A percentile compares a stretch with the other conserved stretches of the same genome.
phyloP scores from a whole-genome alignment of 352 stramenopile genomes.

The Blastocystis sp. region DNA sequence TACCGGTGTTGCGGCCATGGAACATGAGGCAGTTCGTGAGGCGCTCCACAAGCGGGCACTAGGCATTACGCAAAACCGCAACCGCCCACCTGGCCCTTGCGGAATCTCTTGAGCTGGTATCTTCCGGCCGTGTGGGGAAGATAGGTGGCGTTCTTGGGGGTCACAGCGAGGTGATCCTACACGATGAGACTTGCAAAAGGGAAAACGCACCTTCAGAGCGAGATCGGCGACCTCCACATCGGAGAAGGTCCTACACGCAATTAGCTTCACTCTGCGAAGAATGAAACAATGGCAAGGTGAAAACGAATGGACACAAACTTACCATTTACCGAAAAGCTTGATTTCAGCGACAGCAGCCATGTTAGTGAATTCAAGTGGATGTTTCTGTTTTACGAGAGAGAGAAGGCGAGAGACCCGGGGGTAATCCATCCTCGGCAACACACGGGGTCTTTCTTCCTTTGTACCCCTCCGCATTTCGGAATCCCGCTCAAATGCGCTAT shows the following conservation, averaged over 20 bases:
- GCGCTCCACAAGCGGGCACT: no score
- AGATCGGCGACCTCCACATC: conserved; percentile 48
- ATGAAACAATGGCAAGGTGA: neutral
- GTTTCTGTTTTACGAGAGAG: neutral
- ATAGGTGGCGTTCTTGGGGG: conserved; percentile 17
- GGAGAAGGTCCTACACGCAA: conserved; percentile 28
- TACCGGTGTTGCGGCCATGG: no score
- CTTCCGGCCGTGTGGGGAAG: no score
- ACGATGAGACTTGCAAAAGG: neutral
- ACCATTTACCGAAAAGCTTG: conserved; percentile 84
- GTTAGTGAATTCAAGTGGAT: conserved; percentile 14
- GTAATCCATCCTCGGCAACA: no score
- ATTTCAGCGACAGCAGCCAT: conserved; percentile 74
- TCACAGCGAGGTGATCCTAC: conserved; percentile 59
- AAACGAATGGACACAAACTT: conserved; percentile 55
- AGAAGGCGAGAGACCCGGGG: no score
- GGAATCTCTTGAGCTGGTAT: no score
- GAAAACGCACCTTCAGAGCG: conserved; percentile 44
- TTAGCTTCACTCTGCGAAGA: neutral
- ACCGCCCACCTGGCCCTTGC: no score
- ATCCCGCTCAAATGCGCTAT: no score
- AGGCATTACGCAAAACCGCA: no score
- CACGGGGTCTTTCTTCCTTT: no score
- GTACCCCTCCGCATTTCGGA: no score
- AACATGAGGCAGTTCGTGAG: no score